Evolutionary conservation across 2,329 filamentous ascomycete genomes (phyloP).

Genomic region (Colletotrichum brevisporum): DNA sequence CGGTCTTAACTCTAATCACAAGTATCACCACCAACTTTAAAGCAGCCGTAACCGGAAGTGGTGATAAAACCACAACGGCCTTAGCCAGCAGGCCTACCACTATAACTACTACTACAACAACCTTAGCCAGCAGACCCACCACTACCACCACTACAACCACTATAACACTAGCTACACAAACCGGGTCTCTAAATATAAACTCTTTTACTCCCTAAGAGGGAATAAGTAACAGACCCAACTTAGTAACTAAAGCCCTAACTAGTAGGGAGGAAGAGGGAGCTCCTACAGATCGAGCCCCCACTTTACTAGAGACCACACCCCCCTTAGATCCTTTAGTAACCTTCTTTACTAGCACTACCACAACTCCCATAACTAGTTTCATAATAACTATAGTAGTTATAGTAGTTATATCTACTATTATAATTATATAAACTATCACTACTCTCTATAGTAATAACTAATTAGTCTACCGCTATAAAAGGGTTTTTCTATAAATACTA

Average conservation of each 20-base stretch:
- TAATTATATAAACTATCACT: slow-evolving; percentile 8
- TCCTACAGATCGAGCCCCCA: background rate
- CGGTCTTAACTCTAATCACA: background rate
- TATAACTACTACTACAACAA: background rate
- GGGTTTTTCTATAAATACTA: background rate
- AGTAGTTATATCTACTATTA: slow-evolving; percentile 1
- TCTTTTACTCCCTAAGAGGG: too few relatives aligned
- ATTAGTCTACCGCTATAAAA: background rate
- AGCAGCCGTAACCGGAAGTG: background rate
- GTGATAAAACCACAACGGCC: background rate
- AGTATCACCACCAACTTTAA: slow-evolving; percentile 15
- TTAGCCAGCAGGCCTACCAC: background rate
- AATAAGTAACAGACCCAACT: too few relatives aligned
- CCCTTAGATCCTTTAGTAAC: background rate
- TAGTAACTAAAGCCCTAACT: too few relatives aligned
- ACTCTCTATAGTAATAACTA: background rate
- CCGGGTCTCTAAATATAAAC: too few relatives aligned
- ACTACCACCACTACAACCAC: too few relatives aligned
- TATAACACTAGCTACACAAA: too few relatives aligned
- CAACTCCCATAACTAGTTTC: background rate
- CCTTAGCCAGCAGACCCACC: too few relatives aligned
- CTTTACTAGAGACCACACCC: background rate
- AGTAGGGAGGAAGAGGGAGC: background rate
- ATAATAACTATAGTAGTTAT: background rate
- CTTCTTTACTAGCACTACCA: slow-evolving; percentile 2